A percentile compares a stretch with the other conserved stretches of the same genome.
Evolutionary conservation across 2,329 filamentous ascomycete species (phyloP).

Genomic region (Exophiala mesophila): DNA sequence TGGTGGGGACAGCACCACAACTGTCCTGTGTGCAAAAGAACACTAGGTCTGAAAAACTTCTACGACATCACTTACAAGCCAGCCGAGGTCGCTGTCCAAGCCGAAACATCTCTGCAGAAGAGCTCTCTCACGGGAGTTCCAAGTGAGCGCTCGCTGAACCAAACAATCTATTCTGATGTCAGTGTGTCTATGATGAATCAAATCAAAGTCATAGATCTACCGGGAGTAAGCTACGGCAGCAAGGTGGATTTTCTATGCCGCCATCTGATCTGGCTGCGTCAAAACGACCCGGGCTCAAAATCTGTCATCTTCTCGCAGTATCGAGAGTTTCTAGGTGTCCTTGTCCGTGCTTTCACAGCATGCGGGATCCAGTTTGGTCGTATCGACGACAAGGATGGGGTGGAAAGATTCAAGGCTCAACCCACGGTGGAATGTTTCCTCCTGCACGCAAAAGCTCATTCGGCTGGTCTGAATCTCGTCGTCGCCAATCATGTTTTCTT

Average conservation of each 20-base stretch:
- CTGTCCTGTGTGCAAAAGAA: conserved; percentile 79
- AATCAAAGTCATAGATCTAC: conserved; percentile 76
- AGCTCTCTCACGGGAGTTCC: not conserved
- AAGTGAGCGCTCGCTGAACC: conserved; percentile 26
- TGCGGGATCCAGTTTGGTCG: conserved; percentile 70
- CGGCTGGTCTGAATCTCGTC: conserved; percentile 83
- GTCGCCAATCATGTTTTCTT: conserved; percentile 93
- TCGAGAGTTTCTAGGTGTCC: conserved; percentile 69
- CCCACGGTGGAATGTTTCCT: conserved; percentile 74
- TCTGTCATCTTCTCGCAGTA: conserved; percentile 94
- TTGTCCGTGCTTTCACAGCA: conserved; percentile 63
- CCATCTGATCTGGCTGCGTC: conserved; percentile 79
- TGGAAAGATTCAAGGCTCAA: conserved; percentile 71
- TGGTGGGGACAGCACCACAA: conserved; percentile 73
- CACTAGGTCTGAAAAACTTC: conserved; percentile 61
- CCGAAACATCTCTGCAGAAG: conserved; percentile 34
- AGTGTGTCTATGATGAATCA: conserved; percentile 65
- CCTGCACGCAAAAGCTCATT: conserved; percentile 81
- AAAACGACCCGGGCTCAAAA: conserved; percentile 80
- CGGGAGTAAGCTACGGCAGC: conserved; percentile 66
- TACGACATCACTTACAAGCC: conserved; percentile 83
- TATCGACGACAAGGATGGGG: conserved; percentile 64
- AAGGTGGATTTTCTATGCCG: conserved; percentile 81
- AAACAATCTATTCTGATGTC: conserved; percentile 72
- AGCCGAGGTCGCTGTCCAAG: conserved; percentile 63